Base-by-base conservation (phyloP, 306 rosid species). In the Vachellia collinsii region DNA sequence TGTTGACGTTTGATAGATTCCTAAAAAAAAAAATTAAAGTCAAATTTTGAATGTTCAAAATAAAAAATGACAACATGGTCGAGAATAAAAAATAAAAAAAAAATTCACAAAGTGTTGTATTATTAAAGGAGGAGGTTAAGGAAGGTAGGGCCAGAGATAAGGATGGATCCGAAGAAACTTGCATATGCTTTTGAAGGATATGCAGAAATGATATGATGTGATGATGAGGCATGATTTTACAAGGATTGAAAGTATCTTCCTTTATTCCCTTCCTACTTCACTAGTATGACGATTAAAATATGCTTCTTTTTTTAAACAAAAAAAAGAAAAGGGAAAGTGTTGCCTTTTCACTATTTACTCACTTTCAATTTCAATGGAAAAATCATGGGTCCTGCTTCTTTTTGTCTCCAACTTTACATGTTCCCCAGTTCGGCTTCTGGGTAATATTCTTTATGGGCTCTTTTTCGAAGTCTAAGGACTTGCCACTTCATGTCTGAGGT, bases 151-250 rank as follows among this genome's bases (percentile, higher is more conserved):
- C 13, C 39, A 11, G 67, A 12, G 67, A 61, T 61, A 23, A 59
- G 25, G 37, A 9, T 23, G 65, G 23, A 23, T 22, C 16, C 3
- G 11, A 11, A 23, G 65, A 4, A 59, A 25, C 65, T 4, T 11
- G 65, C 11, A 5, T 11, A 4, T 61, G 8, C 39, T 61, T 61
- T 61, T 11, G 38, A 23, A 61, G 66, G 6, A 61, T 61, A 61
- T 11, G 39, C 63, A 20, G 25, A 54, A 19, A n/a, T 54, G 25
- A 54, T 17, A n/a, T n/a, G 23, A 59, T 61, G 66, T 7, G 9
- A 70, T 70, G 6, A 73, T 9, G 77, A 5, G 9, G 64, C 48
- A 53, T 51, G 47, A 73, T 69, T 74, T 70, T 69, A 5, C 19
- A 36, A 72, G 8, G 54, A 80, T 41, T 37, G 4, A 23, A 58